Percentiles rank a stretch among this genome's conserved stretches.
phyloP scores from a whole-genome alignment of 192 early-diverging fungal species.

The Gamsiella multidivaricata region DNA sequence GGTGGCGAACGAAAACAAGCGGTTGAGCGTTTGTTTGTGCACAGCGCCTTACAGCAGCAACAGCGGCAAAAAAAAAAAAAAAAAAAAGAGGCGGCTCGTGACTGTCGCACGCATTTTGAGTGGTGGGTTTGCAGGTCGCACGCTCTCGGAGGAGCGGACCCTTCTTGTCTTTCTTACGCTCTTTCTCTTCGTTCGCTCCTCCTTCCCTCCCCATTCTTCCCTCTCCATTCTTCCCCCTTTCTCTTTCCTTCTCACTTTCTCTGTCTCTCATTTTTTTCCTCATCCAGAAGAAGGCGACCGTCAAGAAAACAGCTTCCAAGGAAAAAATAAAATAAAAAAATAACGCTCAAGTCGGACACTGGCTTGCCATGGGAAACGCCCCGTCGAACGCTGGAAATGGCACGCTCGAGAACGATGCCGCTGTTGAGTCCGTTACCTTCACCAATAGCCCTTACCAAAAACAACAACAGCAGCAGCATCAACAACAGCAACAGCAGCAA shows the following conservation, averaged over 20 bases:
- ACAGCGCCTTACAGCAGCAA: no score
- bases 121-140: background rate
- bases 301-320: no score
- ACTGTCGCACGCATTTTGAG: background rate
- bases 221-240: background rate
- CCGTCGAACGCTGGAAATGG: constrained; percentile 25
- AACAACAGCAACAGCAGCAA: constrained; percentile 14
- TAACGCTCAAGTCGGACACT: background rate
- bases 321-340: background rate
- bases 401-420: constrained; percentile 8
- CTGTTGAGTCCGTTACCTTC: constrained; percentile 48
- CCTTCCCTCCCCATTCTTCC: background rate
- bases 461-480: constrained; percentile 13
- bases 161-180: background rate
- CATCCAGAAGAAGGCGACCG: no score
- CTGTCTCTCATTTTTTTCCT: background rate
- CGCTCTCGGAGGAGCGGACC: background rate
- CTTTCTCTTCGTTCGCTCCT: background rate
- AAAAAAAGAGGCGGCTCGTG: background rate
- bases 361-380: constrained; percentile 48
- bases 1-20: background rate
- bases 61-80: background rate
- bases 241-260: background rate
- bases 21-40: background rate
- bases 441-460: constrained; percentile 41